Evolutionary conservation across 2,329 filamentous ascomycete species (phyloP), one percentile per base, ranked within the genome.

Genomic region (Neonectria magnoliae): DNA sequence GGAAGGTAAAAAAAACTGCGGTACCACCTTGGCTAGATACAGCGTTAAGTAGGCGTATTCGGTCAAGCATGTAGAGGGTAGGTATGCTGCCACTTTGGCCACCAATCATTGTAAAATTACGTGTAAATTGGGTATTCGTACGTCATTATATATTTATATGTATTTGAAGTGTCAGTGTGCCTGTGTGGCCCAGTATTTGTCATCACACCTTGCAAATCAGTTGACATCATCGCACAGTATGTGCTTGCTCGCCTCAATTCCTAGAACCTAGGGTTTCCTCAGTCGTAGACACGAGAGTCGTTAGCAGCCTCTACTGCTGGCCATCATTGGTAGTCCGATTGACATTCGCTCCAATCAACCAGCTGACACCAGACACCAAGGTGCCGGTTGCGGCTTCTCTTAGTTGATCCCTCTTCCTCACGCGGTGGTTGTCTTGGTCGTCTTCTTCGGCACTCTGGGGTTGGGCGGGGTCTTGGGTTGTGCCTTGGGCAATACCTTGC

Each of bases 341-440:
- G 1, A 75, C 70, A 60, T 77, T 80, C n/a, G 88, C 89, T 7
- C 87, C 88, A 63, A 91, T 85, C 51, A 91, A 76, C 90, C 90
- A 91, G 0, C 90, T 89, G 25, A 92, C 86, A 18, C 90, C 87
- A 47, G 87, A 88, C 3, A 90, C 89, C 51, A 91, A 76, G 1
- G 88, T 89, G n/a, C 88, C 88, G 60, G 90, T 88, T 9, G 90
- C 89, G 38, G 85, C 89, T 64, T 91, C 89, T 67, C 88, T 83
- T 44, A 91, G 73, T 77, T 91, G 90, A 76, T 95, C 93, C 70
- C 93, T 85, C 81, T 90, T 94, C 71, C 92, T 85, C 41, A 87
- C 82, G 61, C 79, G 83, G 63, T 75, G 68, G 7, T 76, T 73
- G 36, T 76, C 76, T n/a, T 68, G 61, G 4, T 61, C 58, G 29